These are phyloP conservation scores for Brassica incana DNA, from an alignment of 345 rosid genomes.

Conservation along the genomic window DNA sequence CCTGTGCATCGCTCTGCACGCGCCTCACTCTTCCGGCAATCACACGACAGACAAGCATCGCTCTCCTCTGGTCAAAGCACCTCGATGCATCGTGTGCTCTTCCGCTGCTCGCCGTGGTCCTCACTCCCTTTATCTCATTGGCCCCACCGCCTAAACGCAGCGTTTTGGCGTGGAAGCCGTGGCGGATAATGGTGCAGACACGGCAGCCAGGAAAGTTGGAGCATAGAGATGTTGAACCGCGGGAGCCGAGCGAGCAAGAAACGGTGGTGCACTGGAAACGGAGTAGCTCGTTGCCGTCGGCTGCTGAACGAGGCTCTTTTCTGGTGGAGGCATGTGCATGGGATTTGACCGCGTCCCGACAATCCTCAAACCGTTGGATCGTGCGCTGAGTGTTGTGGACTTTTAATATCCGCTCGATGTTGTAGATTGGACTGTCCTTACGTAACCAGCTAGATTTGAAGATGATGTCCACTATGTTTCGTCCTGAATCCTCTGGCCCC, in stretches of 20 bases:
- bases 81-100: conserved; percentile 69
- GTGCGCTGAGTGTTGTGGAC: conserved; percentile 85
- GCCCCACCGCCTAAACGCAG: conserved; percentile 33
- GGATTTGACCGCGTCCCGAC: conserved; percentile 69
- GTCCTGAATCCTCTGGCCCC: conserved; percentile 76
- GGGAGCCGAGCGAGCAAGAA: conserved; percentile 63
- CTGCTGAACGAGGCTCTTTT: conserved; percentile 75
- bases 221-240: conserved; percentile 68
- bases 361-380: conserved; percentile 86
- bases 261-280: conserved; percentile 73
- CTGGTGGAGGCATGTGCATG: conserved; percentile 52
- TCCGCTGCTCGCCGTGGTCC: conserved; percentile 79
- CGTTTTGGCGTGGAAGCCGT: conserved; percentile 63
- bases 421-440: conserved; percentile 62
- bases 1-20: conserved; percentile 46
- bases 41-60: conserved; percentile 87
- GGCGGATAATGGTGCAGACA: conserved; percentile 73
- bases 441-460: conserved; percentile 90
- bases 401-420: conserved; percentile 78
- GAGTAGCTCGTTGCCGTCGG: conserved; percentile 86
- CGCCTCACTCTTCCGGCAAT: conserved; percentile 75
- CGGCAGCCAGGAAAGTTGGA: conserved; percentile 69
- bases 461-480: conserved; percentile 84
- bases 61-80: conserved; percentile 60
- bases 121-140: conserved; percentile 46